These are phyloP conservation scores for Monosporascus sp. DNA, from an alignment of 2,329 filamentous ascomycete species.

Conservation along the genomic window DNA sequence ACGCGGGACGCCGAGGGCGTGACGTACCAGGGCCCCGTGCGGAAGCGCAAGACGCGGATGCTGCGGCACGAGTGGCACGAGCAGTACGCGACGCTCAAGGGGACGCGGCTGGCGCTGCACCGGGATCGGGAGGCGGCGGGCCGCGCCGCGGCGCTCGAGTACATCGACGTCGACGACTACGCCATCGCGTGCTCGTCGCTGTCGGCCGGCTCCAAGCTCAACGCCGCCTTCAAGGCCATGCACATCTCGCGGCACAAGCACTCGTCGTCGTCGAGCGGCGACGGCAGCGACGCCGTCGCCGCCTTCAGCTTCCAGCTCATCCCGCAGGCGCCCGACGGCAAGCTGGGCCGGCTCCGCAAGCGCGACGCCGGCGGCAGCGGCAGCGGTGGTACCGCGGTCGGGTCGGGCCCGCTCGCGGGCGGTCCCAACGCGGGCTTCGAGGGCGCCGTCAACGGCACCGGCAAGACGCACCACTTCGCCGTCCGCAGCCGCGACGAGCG, in stretches of 20 bases:
- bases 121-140: constrained; percentile 45
- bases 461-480: constrained; percentile 91
- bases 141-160: constrained; percentile 59
- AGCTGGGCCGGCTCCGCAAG: constrained; percentile 45
- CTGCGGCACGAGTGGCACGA: constrained; percentile 92
- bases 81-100: constrained; percentile 81
- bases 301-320: constrained; percentile 85
- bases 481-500: constrained; percentile 82
- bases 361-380: constrained; percentile 36
- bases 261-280: constrained; percentile 28
- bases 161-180: constrained; percentile 85
- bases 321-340: constrained; percentile 56
- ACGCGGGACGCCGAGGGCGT: constrained; percentile 44
- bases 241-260: constrained; percentile 44
- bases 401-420: constrained; percentile 28
- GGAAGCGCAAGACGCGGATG: constrained; percentile 86
- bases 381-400: constrained; percentile 18
- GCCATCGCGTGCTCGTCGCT: constrained; percentile 78
- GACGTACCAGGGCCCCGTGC: constrained; percentile 82
- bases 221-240: constrained; percentile 80
- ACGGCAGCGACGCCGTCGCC: constrained; percentile 47
- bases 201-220: constrained; percentile 73
- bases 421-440: constrained; percentile 20
- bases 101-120: constrained; percentile 72
- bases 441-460: constrained; percentile 50